A percentile compares a stretch with the other conserved stretches of the same genome.
These are phyloP conservation scores for Pseudocercospora musae DNA, from an alignment of 2,329 filamentous ascomycete genomes.

Conservation along the genomic window DNA sequence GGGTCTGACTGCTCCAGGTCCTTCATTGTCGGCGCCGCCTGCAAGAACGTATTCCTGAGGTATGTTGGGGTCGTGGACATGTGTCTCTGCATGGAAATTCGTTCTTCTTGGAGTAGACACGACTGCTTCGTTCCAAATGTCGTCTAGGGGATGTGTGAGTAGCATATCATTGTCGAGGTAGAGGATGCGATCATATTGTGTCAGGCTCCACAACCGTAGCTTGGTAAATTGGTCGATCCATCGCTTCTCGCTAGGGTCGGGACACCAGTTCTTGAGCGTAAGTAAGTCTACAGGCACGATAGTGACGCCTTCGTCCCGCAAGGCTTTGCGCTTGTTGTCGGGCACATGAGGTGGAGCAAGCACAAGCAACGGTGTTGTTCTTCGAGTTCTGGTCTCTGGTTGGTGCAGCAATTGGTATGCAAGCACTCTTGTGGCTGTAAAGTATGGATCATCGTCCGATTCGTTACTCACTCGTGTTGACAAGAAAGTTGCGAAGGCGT, in stretches of 20 bases:
- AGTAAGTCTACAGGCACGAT: neutral
- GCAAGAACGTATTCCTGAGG: no score
- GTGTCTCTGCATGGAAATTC: no score
- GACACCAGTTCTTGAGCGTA: neutral
- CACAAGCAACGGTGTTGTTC: neutral
- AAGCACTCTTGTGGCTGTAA: neutral
- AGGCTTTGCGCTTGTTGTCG: neutral
- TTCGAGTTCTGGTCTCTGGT: neutral
- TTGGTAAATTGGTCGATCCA: neutral
- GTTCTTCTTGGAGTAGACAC: no score
- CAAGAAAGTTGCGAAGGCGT: no score
- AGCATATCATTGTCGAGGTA: neutral
- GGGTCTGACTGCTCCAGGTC: no score
- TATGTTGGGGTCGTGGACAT: no score
- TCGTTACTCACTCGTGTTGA: no score
- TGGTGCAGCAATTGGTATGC: neutral
- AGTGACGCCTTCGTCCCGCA: neutral
- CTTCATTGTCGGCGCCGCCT: no score
- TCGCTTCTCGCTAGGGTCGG: neutral
- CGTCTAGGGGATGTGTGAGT: neutral
- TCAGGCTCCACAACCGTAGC: neutral
- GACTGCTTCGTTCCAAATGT: neutral
- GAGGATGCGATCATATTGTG: neutral
- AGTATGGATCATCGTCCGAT: neutral
- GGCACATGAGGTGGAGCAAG: neutral